These are phyloP conservation scores for Lantana camara DNA, from an alignment of 257 asterid genomes.

Conservation along the genomic window DNA sequence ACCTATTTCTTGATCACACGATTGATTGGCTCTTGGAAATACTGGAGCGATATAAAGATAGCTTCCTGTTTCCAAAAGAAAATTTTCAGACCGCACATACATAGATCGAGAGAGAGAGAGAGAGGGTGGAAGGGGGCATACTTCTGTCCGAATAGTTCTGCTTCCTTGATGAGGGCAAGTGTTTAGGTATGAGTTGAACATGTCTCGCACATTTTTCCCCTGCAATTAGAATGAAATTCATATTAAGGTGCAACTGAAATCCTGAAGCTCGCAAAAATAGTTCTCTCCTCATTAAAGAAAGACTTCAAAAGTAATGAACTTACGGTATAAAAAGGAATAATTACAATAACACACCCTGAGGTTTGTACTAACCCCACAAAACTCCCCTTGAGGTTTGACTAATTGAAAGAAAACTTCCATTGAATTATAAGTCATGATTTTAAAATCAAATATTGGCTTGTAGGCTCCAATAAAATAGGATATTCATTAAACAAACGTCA, in stretches of 20 bases:
- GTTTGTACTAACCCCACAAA: no score
- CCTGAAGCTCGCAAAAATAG: not conserved
- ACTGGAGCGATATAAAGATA: slow-evolving; percentile 78
- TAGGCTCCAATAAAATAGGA: no score
- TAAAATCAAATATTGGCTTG: no score
- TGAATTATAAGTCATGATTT: no score
- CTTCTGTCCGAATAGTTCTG: slow-evolving; percentile 95
- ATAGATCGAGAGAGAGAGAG: no score
- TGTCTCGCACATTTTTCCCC: slow-evolving; percentile 68
- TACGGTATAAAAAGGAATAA: no score
- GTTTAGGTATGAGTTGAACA: slow-evolving; percentile 74
- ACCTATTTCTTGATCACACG: slow-evolving; percentile 36
- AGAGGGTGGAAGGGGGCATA: no score
- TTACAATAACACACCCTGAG: no score
- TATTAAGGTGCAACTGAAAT: not conserved
- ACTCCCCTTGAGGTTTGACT: no score
- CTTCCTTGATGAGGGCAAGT: slow-evolving; percentile 97
- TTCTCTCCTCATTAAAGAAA: not conserved
- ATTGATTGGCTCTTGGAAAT: slow-evolving; percentile 86
- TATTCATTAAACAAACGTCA: no score
- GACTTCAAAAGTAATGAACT: no score
- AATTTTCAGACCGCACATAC: not conserved
- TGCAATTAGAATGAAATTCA: slow-evolving; percentile 28
- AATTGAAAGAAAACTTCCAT: no score
- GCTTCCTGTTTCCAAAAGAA: slow-evolving; percentile 65